phyloP scores from a whole-genome alignment of 2,329 filamentous ascomycete genomes.

The Hypomyces perniciosus region DNA sequence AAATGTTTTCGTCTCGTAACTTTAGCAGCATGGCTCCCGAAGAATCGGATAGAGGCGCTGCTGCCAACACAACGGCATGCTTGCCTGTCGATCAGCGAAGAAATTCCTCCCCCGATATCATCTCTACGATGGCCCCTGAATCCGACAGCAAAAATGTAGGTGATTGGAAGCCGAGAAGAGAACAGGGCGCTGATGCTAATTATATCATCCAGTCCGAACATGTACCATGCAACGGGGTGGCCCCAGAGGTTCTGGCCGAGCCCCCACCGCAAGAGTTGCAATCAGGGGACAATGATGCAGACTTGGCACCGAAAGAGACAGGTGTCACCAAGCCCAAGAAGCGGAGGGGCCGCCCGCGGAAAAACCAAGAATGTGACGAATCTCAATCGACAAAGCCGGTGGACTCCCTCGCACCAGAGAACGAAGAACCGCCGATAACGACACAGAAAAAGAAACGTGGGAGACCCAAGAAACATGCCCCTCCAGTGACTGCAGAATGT shows the following conservation, averaged over 20 bases:
- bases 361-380: slow-evolving; percentile 14
- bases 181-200: background rate
- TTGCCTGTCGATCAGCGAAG: slow-evolving; percentile 1
- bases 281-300: slow-evolving; percentile 12
- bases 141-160: background rate
- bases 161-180: background rate
- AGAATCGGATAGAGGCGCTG: slow-evolving; percentile 11
- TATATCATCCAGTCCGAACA: slow-evolving; percentile 1
- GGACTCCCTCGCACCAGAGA: background rate
- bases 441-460: slow-evolving; percentile 34
- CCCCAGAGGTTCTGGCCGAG: background rate
- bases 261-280: slow-evolving; percentile 4
- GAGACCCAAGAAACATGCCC: slow-evolving; percentile 33
- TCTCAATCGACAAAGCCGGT: slow-evolving; percentile 9
- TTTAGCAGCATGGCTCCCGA: slow-evolving; percentile 16
- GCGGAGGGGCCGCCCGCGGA: slow-evolving; percentile 28
- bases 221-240: slow-evolving; percentile 1
- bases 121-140: slow-evolving; percentile 3
- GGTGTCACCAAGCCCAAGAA: slow-evolving; percentile 21
- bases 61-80: slow-evolving; percentile 1
- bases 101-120: slow-evolving; percentile 16
- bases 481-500: background rate
- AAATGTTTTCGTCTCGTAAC: slow-evolving; percentile 21
- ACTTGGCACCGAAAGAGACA: slow-evolving; percentile 9
- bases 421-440: slow-evolving; percentile 1